A percentile compares a stretch with the other conserved stretches of the same genome.
These are phyloP conservation scores for Entelexis sorbosivorans DNA, from an alignment of 1,139 yeast species.

Conservation along the genomic window DNA sequence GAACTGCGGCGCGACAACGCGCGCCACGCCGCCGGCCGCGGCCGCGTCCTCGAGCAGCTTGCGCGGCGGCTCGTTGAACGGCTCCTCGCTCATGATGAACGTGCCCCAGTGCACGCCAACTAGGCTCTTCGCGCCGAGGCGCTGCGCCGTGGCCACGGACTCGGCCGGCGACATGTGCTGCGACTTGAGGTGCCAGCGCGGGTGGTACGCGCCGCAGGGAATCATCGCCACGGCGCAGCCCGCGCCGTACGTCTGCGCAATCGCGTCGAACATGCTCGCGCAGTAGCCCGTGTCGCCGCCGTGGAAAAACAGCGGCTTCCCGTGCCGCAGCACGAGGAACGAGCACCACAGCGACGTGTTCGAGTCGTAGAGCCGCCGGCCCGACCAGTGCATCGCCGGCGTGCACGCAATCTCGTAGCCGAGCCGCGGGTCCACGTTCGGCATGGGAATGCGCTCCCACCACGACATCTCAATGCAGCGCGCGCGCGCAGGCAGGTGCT, in stretches of 20 bases:
- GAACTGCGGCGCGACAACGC: conserved; percentile 18
- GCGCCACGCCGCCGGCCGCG: conserved; percentile 10
- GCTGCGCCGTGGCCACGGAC: conserved; percentile 54
- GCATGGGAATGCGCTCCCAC: conserved; percentile 65
- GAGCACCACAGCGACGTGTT: conserved; percentile 84
- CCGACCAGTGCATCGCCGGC: conserved; percentile 98
- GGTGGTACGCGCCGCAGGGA: conserved; percentile 93
- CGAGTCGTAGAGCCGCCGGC: conserved; percentile 64
- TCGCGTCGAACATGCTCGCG: conserved; percentile 52
- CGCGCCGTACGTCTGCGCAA: conserved; percentile 54
- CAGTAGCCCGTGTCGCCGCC: conserved; percentile 94
- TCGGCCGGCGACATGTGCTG: conserved; percentile 80
- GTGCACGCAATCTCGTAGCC: conserved; percentile 73
- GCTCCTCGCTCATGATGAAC: conserved; percentile 76
- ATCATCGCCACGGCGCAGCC: conserved; percentile 57
- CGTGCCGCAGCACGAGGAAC: conserved; percentile 54
- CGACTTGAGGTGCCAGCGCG: conserved; percentile 87
- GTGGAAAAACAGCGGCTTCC: conserved; percentile 65
- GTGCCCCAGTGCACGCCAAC: conserved; percentile 97
- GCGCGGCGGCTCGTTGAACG: conserved; percentile 67
- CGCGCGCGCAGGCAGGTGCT: conserved; percentile 49
- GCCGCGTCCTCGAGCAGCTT: conserved; percentile 30
- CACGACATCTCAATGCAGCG: conserved; percentile 65
- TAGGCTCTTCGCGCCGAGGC: conserved; percentile 49
- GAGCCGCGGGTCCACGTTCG: conserved; percentile 34